Evolutionary conservation across 148 eudicot species (phyloP).

Genomic region (Fagopyrum esculentum): DNA sequence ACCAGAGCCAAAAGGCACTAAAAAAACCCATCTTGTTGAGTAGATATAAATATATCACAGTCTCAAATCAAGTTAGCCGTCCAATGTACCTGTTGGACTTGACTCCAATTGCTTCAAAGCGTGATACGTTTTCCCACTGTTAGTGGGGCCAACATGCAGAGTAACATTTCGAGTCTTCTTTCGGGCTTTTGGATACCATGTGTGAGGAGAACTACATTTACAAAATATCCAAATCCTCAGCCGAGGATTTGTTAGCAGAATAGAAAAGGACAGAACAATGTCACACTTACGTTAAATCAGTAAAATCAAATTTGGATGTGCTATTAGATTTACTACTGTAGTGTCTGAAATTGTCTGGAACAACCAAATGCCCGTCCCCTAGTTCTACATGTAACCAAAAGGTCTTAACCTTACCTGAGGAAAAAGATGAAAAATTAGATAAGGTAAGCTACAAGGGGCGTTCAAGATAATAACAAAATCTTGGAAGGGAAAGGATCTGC

Average conservation of each 20-base stretch:
- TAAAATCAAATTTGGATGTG: conserved; percentile 54
- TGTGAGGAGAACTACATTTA: conserved; percentile 65
- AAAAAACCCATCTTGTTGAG: neutral
- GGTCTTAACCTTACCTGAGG: conserved; percentile 24
- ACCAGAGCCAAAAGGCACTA: neutral
- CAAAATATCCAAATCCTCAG: neutral
- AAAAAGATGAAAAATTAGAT: conserved; percentile 1
- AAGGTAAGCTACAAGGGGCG: neutral
- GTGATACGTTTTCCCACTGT: conserved; percentile 90
- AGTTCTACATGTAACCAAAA: conserved; percentile 17
- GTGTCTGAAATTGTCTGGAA: conserved; percentile 23
- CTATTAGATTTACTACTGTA: conserved; percentile 37
- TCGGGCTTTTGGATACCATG: conserved; percentile 95
- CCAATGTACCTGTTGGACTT: conserved; percentile 68
- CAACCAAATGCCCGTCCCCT: conserved; percentile 18
- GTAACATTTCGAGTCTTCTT: conserved; percentile 58
- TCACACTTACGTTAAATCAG: conserved; percentile 83
- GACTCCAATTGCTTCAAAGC: conserved; percentile 81
- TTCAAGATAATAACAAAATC: neutral
- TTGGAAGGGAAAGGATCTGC: conserved; percentile 4
- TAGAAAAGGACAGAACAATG: neutral
- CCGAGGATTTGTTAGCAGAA: neutral
- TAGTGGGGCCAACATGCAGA: conserved; percentile 95
- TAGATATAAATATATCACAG: neutral
- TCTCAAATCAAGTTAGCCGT: conserved; percentile 1